Conservation (phyloP, 352 stramenopile species). For the Phytophthora rubi region DNA sequence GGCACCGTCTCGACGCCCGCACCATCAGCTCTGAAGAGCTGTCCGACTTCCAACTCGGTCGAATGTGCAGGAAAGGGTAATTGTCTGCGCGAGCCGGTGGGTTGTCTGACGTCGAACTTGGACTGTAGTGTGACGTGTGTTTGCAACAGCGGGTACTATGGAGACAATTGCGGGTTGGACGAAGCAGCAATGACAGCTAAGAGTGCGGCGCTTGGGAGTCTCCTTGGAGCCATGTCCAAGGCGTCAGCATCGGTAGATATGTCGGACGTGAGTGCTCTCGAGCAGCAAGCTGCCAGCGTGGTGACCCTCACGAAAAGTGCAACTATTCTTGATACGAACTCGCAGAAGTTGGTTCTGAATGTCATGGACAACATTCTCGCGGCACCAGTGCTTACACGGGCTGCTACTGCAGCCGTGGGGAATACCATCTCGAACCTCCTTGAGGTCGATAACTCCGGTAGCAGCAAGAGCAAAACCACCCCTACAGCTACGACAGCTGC, state of each 20-base stretch:
- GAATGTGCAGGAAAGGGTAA: conserved; percentile 54
- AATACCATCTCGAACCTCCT: conserved; percentile 72
- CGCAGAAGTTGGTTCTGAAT: conserved; percentile 55
- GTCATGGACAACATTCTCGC: conserved; percentile 66
- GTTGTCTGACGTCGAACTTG: conserved; percentile 54
- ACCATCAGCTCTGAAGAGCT: conserved; percentile 54
- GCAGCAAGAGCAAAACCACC: conserved; percentile 15
- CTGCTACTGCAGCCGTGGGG: conserved; percentile 53
- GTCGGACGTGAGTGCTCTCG: conserved; percentile 55
- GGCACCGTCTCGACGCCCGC: conserved; percentile 26
- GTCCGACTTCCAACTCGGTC: conserved; percentile 46
- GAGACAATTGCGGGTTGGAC: conserved; percentile 65
- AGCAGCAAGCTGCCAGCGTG: conserved; percentile 71
- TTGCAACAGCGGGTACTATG: conserved; percentile 57
- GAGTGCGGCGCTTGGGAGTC: conserved; percentile 49
- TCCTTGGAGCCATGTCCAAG: conserved; percentile 67
- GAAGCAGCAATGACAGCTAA: conserved; percentile 60
- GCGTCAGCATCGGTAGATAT: conserved; percentile 57
- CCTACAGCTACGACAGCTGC: conserved; percentile 11
- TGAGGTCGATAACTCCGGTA: conserved; percentile 40
- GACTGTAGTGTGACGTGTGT: conserved; percentile 60
- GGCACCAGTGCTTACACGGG: conserved; percentile 55
- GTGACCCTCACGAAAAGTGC: conserved; percentile 74
- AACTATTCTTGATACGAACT: conserved; percentile 52
- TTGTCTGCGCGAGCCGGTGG: conserved; percentile 51